Conservation (phyloP, 75 land plant species). For the Pinus tabuliformis region DNA sequence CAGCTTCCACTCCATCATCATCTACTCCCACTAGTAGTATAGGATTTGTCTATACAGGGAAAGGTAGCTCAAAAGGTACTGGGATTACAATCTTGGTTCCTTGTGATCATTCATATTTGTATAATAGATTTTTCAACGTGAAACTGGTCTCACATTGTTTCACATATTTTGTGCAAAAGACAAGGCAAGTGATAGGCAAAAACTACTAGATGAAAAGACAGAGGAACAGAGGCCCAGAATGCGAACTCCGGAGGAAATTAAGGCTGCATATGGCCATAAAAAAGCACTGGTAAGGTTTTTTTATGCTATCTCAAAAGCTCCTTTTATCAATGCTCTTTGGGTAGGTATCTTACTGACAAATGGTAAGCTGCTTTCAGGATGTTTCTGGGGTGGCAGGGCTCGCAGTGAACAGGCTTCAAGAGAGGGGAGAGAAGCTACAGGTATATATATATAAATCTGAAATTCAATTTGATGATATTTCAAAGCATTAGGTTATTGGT, state of each 20-base stretch:
- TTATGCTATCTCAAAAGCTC: not conserved
- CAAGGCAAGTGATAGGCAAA: constrained; percentile 48
- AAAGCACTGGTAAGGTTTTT: constrained; percentile 39
- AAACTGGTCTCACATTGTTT: not conserved
- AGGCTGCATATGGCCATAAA: constrained; percentile 66
- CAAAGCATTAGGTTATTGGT: not conserved
- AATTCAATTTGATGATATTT: not conserved
- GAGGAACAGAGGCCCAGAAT: constrained; percentile 48
- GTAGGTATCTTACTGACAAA: not conserved
- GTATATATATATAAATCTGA: constrained; percentile 27
- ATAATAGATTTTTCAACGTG: not conserved
- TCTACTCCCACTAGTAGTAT: not conserved
- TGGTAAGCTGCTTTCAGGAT: constrained; percentile 47
- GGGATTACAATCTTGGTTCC: not conserved
- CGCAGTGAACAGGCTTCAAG: constrained; percentile 71
- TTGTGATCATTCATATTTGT: not conserved
- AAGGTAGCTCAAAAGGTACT: constrained; percentile 12
- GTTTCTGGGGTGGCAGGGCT: constrained; percentile 63
- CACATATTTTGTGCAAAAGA: constrained; percentile 17
- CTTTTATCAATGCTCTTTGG: not conserved
- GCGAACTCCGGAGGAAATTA: constrained; percentile 82
- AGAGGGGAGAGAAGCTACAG: constrained; percentile 90
- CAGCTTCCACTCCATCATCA: constrained; percentile 16
- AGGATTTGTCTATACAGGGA: constrained; percentile 1
- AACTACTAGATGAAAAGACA: constrained; percentile 59